A percentile compares a stretch with the other conserved stretches of the same genome.
Evolutionary conservation across 1,284 basidiomycete species (phyloP).

Genomic region (Farysia itapuensis): DNA sequence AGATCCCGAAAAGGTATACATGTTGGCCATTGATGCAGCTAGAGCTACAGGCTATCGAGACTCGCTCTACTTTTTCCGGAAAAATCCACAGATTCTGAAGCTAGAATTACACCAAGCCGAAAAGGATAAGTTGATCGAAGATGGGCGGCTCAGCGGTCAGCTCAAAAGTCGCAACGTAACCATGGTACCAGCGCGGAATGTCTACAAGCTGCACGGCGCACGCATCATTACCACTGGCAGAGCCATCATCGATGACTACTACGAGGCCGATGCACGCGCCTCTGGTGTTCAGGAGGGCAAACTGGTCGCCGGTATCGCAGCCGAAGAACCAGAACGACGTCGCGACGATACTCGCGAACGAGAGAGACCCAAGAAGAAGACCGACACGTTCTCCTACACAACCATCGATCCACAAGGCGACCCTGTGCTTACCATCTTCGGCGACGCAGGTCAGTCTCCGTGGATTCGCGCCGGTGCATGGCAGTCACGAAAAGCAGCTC

Average conservation of each 20-base stretch:
- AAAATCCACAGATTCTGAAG: constrained; percentile 85
- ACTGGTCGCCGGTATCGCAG: constrained; percentile 44
- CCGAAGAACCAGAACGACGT: constrained; percentile 38
- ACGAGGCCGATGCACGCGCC: constrained; percentile 76
- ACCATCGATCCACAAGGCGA: constrained; percentile 52
- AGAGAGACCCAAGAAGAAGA: constrained; percentile 38
- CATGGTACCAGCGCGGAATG: constrained; percentile 85
- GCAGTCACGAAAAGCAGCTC: constrained; percentile 32
- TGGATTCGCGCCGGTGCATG: constrained; percentile 50
- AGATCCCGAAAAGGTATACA: constrained; percentile 80
- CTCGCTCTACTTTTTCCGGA: constrained; percentile 92
- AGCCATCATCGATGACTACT: constrained; percentile 93
- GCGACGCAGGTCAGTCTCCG: constrained; percentile 51
- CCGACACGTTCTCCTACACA: constrained; percentile 45
- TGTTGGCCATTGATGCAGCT: constrained; percentile 95
- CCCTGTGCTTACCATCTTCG: constrained; percentile 48
- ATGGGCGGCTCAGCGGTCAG: constrained; percentile 82
- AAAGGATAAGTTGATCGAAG: constrained; percentile 85
- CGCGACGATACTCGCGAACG: constrained; percentile 47
- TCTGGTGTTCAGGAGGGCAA: constrained; percentile 56
- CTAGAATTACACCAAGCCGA: constrained; percentile 67
- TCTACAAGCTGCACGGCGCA: constrained; percentile 90
- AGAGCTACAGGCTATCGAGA: constrained; percentile 93
- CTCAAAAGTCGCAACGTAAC: constrained; percentile 88
- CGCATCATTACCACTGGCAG: constrained; percentile 83